Evolutionary conservation across 306 rosid genomes (phyloP).

Genomic region (Benincasa hispida): DNA sequence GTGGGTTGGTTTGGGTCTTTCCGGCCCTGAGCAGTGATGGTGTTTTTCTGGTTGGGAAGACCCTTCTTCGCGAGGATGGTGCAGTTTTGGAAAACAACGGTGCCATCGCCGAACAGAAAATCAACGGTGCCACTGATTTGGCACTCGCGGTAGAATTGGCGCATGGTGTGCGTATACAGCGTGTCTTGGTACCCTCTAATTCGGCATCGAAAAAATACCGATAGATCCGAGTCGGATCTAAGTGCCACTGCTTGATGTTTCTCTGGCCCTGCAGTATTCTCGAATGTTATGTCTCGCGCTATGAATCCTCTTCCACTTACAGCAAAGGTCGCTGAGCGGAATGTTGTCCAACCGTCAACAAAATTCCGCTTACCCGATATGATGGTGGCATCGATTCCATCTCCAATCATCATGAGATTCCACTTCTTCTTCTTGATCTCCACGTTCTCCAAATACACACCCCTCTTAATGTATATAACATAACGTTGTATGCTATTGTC

Average conservation of each 20-base stretch:
- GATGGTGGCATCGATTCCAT: conserved; percentile 56
- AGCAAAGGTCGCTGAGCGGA: conserved; percentile 75
- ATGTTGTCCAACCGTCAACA: conserved; percentile 76
- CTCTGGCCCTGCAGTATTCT: conserved; percentile 72
- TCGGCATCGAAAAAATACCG: conserved; percentile 55
- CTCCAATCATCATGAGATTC: conserved; percentile 81
- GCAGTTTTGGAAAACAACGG: conserved; percentile 62
- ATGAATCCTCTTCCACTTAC: conserved; percentile 83
- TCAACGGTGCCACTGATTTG: conserved; percentile 65
- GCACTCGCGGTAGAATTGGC: conserved; percentile 82
- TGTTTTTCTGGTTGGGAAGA: conserved; percentile 59
- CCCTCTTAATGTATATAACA: conserved; percentile 57
- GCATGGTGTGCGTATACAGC: conserved; percentile 80
- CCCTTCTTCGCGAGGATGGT: conserved; percentile 40
- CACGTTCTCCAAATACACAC: conserved; percentile 51
- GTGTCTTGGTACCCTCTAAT: conserved; percentile 68
- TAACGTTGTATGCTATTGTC: conserved; percentile 52
- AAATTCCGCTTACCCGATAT: conserved; percentile 48
- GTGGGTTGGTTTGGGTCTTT: conserved; percentile 59
- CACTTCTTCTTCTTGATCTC: conserved; percentile 91
- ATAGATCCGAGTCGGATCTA: conserved; percentile 69
- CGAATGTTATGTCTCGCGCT: conserved; percentile 58
- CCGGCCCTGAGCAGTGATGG: conserved; percentile 81
- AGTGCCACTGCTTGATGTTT: conserved; percentile 92
- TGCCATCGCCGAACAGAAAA: conserved; percentile 73